Percentiles rank a stretch among this genome's conserved stretches.
Evolutionary conservation across 371 early-diverging fungal genomes (phyloP).

Genomic region (Gilbertella persicaria): DNA sequence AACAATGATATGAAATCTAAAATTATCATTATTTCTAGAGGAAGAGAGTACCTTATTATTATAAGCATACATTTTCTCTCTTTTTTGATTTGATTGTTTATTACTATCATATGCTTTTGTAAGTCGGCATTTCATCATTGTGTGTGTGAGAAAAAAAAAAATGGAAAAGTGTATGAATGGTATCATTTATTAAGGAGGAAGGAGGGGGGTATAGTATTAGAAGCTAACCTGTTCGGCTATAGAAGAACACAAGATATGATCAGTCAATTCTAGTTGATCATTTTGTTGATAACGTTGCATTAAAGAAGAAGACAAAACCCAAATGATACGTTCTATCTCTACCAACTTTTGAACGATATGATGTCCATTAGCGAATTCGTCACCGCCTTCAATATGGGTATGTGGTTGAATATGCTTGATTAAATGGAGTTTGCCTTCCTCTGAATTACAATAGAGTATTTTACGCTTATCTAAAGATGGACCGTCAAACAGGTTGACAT

Average conservation of each 20-base stretch:
- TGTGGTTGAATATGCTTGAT: constrained; percentile 40
- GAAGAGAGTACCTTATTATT: no score
- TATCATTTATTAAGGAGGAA: no score
- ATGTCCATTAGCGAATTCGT: constrained; percentile 44
- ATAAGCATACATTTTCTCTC: no score
- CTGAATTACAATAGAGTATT: constrained; percentile 38
- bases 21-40: no score
- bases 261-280: constrained; percentile 36
- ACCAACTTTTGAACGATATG: constrained; percentile 32
- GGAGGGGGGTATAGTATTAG: no score
- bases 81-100: no score
- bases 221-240: constrained; percentile 27
- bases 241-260: constrained; percentile 33
- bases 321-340: constrained; percentile 31
- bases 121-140: no score
- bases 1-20: no score
- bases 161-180: no score
- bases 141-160: no score
- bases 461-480: constrained; percentile 23
- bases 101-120: no score
- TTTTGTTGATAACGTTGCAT: constrained; percentile 22
- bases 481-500: constrained; percentile 20
- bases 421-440: constrained; percentile 43
- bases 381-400: constrained; percentile 51
- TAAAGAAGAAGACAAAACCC: constrained; percentile 43